These are phyloP conservation scores for Stemphylium vesicarium DNA, from an alignment of 2,329 filamentous ascomycete genomes.

Conservation along the genomic window DNA sequence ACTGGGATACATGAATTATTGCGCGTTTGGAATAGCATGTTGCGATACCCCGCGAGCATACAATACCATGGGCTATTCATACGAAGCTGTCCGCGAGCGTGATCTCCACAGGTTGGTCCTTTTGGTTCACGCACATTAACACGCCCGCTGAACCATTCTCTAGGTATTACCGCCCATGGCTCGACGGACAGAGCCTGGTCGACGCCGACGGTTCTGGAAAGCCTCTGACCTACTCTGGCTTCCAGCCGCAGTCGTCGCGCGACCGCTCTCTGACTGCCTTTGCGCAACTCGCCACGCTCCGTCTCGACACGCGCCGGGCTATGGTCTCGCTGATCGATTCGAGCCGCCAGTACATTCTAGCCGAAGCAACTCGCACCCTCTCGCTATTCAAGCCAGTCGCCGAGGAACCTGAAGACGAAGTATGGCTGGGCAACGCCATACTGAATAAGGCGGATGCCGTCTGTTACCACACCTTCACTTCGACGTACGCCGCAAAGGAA, in stretches of 20 bases:
- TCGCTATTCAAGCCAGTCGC: constrained; percentile 39
- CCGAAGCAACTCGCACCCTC: constrained; percentile 47
- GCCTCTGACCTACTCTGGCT: constrained; percentile 34
- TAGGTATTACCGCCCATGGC: constrained; percentile 47
- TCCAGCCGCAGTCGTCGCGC: constrained; percentile 26
- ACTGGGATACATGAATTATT: constrained; percentile 3
- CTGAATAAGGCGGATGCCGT: constrained; percentile 38
- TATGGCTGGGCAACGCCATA: constrained; percentile 43
- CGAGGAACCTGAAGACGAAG: constrained; percentile 29
- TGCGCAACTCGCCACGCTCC: constrained; percentile 44
- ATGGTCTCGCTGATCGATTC: constrained; percentile 49
- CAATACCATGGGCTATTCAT: constrained; percentile 24
- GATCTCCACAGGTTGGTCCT: constrained; percentile 35
- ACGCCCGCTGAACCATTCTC: background rate
- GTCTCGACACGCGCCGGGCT: constrained; percentile 41
- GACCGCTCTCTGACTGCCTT: constrained; percentile 46
- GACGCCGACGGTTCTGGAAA: constrained; percentile 31
- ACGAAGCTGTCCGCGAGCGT: constrained; percentile 35
- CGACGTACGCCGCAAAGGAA: constrained; percentile 30
- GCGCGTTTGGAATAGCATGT: constrained; percentile 16
- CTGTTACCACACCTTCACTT: constrained; percentile 37
- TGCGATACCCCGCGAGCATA: constrained; percentile 12
- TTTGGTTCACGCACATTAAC: background rate
- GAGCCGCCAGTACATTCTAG: constrained; percentile 48
- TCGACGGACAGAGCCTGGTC: constrained; percentile 43